phyloP scores from a whole-genome alignment of 441 rosid genomes.

The Syzygium malaccense region DNA sequence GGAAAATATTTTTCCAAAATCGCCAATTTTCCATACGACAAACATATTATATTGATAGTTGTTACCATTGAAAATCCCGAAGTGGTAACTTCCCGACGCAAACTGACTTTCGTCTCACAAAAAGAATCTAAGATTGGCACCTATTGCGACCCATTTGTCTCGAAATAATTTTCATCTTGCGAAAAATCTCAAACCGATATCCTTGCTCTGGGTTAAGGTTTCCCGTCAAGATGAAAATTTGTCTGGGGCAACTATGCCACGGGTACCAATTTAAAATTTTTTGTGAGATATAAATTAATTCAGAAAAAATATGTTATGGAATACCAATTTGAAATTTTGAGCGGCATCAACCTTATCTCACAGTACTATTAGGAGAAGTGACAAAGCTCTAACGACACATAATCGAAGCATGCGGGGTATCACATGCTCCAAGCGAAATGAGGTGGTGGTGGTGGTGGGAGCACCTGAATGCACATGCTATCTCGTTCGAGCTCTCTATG shows the following conservation, averaged over 20 bases:
- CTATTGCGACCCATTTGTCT: too few relatives aligned
- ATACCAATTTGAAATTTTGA: background rate
- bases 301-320: background rate
- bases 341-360: background rate
- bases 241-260: background rate
- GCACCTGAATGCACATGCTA: background rate
- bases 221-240: background rate
- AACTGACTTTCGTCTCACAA: background rate
- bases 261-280: background rate
- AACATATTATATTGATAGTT: background rate
- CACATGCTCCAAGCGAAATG: background rate
- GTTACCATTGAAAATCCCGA: background rate
- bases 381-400: background rate
- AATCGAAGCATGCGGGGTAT: background rate
- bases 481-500: background rate
- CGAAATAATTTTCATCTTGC: too few relatives aligned
- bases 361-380: background rate
- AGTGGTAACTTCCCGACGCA: background rate
- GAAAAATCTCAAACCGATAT: background rate
- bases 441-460: background rate
- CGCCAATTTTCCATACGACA: accelerated
- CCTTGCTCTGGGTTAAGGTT: background rate
- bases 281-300: background rate
- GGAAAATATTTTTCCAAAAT: background rate
- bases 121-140: background rate